Evolutionary conservation across 2,329 filamentous ascomycete species (phyloP).

Genomic region (Aspergillus tamarii): DNA sequence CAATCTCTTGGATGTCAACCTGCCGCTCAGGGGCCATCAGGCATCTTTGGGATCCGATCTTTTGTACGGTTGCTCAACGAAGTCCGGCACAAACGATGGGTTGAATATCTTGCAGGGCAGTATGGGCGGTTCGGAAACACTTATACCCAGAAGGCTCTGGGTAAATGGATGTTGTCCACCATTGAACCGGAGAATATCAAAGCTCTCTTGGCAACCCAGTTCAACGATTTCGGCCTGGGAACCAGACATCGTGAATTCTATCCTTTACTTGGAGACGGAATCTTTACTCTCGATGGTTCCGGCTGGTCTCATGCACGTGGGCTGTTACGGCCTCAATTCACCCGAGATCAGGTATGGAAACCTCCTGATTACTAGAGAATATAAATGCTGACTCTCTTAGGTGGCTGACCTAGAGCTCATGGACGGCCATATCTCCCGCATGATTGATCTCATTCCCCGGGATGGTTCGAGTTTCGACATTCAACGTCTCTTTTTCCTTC

Average conservation of each 20-base stretch:
- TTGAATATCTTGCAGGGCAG: constrained; percentile 31
- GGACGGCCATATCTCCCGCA: constrained; percentile 72
- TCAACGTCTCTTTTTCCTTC: constrained; percentile 76
- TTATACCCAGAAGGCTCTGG: constrained; percentile 27
- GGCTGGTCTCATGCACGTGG: constrained; percentile 79
- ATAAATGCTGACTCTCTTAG: constrained; percentile 10
- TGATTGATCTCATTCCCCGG: constrained; percentile 65
- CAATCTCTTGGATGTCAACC: constrained; percentile 32
- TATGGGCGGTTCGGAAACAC: constrained; percentile 31
- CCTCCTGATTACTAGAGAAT: background rate
- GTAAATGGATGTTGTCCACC: constrained; percentile 29
- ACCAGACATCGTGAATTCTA: constrained; percentile 68
- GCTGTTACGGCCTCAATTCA: constrained; percentile 82
- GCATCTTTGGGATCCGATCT: constrained; percentile 28
- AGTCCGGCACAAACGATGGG: constrained; percentile 33
- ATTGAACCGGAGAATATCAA: constrained; percentile 70
- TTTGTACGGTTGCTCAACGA: constrained; percentile 30
- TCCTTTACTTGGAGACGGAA: constrained; percentile 51
- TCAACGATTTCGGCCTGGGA: constrained; percentile 80
- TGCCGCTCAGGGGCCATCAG: constrained; percentile 12
- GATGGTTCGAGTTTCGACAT: constrained; percentile 64
- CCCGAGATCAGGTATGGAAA: constrained; percentile 70
- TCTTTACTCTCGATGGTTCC: constrained; percentile 71
- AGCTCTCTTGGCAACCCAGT: constrained; percentile 80
- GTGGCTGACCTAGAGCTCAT: constrained; percentile 72